Evolutionary conservation across 495 filamentous ascomycete species (phyloP).

Genomic region (Mytilinidion resinicola): DNA sequence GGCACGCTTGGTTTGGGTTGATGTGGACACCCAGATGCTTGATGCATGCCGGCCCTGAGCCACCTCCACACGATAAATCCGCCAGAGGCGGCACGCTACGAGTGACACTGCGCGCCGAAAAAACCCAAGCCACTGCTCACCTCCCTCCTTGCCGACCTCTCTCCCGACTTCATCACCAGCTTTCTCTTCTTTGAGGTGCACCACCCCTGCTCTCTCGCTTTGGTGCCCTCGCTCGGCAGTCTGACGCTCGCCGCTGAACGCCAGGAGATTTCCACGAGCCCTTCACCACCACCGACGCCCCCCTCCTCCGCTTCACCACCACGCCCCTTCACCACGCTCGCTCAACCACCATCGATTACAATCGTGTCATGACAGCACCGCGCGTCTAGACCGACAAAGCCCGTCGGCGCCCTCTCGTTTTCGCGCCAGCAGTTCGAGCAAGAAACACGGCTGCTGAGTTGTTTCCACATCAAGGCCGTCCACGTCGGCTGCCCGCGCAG

Average conservation of each 20-base stretch:
- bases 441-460: background rate
- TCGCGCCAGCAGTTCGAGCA: background rate
- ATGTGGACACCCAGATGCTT: background rate
- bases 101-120: background rate
- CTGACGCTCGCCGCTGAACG: background rate
- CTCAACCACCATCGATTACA: background rate
- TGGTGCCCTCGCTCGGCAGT: background rate
- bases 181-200: background rate
- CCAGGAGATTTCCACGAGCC: background rate
- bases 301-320: background rate
- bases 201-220: background rate
- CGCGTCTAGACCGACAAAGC: background rate
- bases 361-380: background rate
- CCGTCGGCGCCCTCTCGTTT: background rate
- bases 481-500: background rate
- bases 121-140: background rate
- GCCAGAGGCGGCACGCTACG: background rate
- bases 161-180: background rate
- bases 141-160: background rate
- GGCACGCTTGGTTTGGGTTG: background rate
- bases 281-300: background rate
- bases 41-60: background rate
- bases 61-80: conserved; percentile 6
- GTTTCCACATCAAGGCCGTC: background rate
- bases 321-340: background rate